These are phyloP conservation scores for Candida adriatica DNA, from an alignment of 805 yeast genomes.

Conservation along the genomic window DNA sequence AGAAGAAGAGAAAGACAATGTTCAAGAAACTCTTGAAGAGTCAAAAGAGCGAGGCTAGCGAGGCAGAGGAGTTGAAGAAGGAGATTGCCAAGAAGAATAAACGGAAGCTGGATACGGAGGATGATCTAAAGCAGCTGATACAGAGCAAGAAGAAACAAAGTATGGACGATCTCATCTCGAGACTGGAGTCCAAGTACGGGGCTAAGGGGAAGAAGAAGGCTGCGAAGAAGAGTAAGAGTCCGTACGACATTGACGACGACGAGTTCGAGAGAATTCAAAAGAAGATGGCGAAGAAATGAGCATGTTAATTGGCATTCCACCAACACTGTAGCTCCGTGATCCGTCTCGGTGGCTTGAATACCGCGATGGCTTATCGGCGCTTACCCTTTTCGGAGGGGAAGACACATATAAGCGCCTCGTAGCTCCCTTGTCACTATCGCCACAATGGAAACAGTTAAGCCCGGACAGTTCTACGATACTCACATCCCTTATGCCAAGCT, in stretches of 20 bases:
- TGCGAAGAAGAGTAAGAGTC: constrained; percentile 15
- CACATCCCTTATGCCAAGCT: constrained; percentile 21
- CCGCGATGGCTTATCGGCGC: too few species aligned
- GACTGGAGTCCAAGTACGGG: constrained; percentile 45
- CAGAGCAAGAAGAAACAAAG: constrained; percentile 37
- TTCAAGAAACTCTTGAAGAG: constrained; percentile 42
- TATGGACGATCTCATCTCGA: constrained; percentile 39
- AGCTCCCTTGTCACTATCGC: too few species aligned
- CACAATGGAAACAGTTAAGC: constrained; percentile 12
- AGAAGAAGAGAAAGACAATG: constrained; percentile 39
- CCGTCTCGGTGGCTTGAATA: too few species aligned
- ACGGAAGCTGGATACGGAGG: constrained; percentile 26
- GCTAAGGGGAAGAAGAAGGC: constrained; percentile 27
- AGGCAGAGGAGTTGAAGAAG: constrained; percentile 45
- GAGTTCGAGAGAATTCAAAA: constrained; percentile 37
- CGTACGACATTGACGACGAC: constrained; percentile 38
- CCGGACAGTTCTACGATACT: constrained; percentile 22
- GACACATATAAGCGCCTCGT: too few species aligned
- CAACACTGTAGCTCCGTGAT: too few species aligned
- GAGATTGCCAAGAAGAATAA: constrained; percentile 31
- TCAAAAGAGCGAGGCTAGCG: constrained; percentile 57
- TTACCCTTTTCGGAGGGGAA: too few species aligned
- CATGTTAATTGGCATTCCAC: neutral
- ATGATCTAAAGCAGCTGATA: constrained; percentile 42
- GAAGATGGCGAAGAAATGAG: constrained; percentile 3